Conservation (phyloP, 352 stramenopile genomes). For the Globisporangium camurandrum region DNA sequence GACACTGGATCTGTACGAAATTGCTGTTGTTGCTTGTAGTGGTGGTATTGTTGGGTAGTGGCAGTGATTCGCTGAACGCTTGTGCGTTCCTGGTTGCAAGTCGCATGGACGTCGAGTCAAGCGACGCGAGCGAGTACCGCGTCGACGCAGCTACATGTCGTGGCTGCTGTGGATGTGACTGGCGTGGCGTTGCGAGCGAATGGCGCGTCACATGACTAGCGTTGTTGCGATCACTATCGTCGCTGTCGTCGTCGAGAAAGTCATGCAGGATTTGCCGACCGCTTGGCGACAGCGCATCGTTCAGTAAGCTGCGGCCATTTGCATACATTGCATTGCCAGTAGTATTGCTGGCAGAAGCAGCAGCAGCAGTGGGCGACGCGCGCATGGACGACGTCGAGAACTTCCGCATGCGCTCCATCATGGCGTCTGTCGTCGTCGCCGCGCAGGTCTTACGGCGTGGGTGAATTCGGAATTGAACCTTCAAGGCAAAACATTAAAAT, state of each 20-base stretch:
- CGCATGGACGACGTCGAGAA: slow-evolving; percentile 3
- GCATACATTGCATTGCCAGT: slow-evolving; percentile 9
- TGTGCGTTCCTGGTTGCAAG: background rate
- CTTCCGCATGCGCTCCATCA: slow-evolving; percentile 6
- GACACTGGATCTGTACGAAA: slow-evolving; percentile 43
- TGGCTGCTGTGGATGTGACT: background rate
- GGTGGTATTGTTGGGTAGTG: background rate
- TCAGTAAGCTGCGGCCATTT: slow-evolving; percentile 27
- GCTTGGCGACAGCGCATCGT: slow-evolving; percentile 50
- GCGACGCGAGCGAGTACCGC: background rate
- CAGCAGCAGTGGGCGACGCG: slow-evolving; percentile 10
- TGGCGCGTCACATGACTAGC: background rate
- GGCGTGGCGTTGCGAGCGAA: background rate
- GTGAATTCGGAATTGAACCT: background rate
- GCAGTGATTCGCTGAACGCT: background rate
- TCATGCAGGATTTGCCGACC: slow-evolving; percentile 38
- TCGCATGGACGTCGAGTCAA: background rate
- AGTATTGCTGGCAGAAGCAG: background rate
- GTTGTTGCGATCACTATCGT: slow-evolving; percentile 1
- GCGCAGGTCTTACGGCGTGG: no score
- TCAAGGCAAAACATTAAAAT: background rate
- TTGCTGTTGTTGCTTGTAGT: slow-evolving; percentile 5
- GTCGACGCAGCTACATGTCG: background rate
- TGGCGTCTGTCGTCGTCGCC: background rate
- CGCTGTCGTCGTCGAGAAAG: slow-evolving; percentile 21